A percentile compares a stretch with the other conserved stretches of the same genome.
Conservation (phyloP, 2,329 filamentous ascomycete genomes). For the Didymella lethalis region DNA sequence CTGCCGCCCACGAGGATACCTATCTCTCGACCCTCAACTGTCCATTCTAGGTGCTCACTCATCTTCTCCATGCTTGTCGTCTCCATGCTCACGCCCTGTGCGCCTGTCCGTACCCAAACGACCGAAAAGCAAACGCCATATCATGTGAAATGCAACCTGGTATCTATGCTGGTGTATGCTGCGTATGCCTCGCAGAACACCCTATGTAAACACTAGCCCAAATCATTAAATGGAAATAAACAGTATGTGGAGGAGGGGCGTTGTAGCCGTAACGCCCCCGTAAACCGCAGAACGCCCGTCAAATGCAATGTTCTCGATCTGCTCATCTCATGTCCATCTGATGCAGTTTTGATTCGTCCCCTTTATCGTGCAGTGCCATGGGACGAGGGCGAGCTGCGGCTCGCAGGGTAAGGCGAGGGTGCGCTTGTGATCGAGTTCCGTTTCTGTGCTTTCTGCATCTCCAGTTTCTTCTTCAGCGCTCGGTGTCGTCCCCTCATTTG, state of each 20-base stretch:
- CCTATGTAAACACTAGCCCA: conserved; percentile 11
- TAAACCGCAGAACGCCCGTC: conserved; percentile 30
- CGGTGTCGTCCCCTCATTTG: conserved; percentile 54
- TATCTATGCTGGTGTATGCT: conserved; percentile 35
- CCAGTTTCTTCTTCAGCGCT: conserved; percentile 57
- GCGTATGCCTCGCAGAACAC: conserved; percentile 21
- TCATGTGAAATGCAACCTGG: conserved; percentile 25
- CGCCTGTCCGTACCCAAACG: conserved; percentile 8
- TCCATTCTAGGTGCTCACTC: conserved; percentile 18
- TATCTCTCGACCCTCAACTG: neutral
- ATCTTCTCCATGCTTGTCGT: conserved; percentile 14
- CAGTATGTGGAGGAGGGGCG: conserved; percentile 21
- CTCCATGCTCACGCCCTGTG: conserved; percentile 2
- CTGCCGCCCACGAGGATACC: conserved; percentile 5
- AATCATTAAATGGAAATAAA: conserved; percentile 17
- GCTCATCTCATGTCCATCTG: conserved; percentile 23
- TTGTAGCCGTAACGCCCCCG: conserved; percentile 27
- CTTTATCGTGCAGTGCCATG: conserved; percentile 37
- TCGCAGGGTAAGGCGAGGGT: conserved; percentile 38
- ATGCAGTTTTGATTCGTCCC: neutral
- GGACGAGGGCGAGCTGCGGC: conserved; percentile 45
- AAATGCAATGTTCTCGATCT: conserved; percentile 33
- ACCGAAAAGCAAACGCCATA: conserved; percentile 18
- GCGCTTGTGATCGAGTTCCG: conserved; percentile 46
- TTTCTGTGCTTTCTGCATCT: conserved; percentile 50